Conservation (phyloP, 495 filamentous ascomycete genomes). For the Talaromyces thailandensis region DNA sequence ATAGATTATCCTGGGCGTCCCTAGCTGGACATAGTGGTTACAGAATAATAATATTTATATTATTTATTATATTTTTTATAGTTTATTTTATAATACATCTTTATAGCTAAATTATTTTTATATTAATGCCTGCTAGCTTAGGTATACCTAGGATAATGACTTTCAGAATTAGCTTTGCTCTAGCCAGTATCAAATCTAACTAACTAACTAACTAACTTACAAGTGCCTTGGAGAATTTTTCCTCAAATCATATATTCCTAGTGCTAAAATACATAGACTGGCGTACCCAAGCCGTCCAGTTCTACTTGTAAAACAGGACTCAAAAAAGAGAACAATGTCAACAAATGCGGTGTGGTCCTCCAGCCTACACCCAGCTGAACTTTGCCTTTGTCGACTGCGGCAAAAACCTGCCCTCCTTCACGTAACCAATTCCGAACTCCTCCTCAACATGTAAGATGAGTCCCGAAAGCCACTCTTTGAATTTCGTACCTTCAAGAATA, state of each 20-base stretch:
- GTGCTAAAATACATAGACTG: not conserved
- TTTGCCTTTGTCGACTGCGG: not conserved
- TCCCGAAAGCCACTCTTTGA: conserved; percentile 53
- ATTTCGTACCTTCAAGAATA: conserved; percentile 47
- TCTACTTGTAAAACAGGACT: not conserved
- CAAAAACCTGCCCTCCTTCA: not conserved
- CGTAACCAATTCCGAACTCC: not conserved
- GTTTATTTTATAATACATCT: no score
- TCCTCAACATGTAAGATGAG: conserved; percentile 26
- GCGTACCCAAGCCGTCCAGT: not conserved
- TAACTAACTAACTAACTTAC: no score
- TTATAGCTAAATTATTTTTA: no score
- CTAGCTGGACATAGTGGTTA: no score
- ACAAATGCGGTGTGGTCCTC: not conserved
- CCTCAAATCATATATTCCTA: not conserved
- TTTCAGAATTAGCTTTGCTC: no score
- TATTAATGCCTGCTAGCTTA: no score
- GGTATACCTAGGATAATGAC: no score
- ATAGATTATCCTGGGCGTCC: no score
- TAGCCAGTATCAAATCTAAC: no score
- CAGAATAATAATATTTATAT: no score
- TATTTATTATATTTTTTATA: no score
- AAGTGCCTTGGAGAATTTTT: no score
- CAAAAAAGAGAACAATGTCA: not conserved
- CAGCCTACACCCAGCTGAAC: not conserved